A percentile compares a stretch with the other conserved stretches of the same genome.
Evolutionary conservation across 2,329 filamentous ascomycete species (phyloP).

Genomic region (Calonectria fujianensis): DNA sequence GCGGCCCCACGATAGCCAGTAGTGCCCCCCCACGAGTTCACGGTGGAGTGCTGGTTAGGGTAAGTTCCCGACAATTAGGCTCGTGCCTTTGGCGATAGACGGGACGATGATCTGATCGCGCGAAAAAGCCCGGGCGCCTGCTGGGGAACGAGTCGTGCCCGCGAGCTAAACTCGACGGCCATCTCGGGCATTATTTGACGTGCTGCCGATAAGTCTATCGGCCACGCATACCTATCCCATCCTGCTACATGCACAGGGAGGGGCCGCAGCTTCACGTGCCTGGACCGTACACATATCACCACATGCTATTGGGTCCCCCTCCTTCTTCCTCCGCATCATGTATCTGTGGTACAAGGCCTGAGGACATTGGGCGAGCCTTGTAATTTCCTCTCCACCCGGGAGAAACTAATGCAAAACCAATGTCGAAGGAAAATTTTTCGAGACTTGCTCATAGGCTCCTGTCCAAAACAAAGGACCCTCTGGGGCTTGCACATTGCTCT

Average conservation of each 20-base stretch:
- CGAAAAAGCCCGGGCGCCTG: not conserved
- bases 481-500: not conserved
- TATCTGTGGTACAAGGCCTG: not conserved
- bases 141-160: not conserved
- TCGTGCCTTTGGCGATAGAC: constrained; percentile 1
- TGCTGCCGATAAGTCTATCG: not conserved
- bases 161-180: not conserved
- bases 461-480: not conserved
- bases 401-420: constrained; percentile 20
- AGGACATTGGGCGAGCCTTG: constrained; percentile 11
- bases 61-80: not conserved
- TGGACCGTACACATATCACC: not conserved
- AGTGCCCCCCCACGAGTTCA: constrained; percentile 9
- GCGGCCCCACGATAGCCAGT: constrained; percentile 8
- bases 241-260: not conserved
- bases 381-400: constrained; percentile 12
- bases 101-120: not conserved
- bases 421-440: not conserved
- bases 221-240: not conserved
- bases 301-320: not conserved
- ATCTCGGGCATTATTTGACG: not conserved
- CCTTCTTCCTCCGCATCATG: constrained; percentile 4
- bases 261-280: constrained; percentile 8
- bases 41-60: constrained; percentile 3
- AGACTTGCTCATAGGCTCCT: constrained; percentile 15